phyloP scores from a whole-genome alignment of 2,329 filamentous ascomycete genomes.

The Clonostachys sp. region DNA sequence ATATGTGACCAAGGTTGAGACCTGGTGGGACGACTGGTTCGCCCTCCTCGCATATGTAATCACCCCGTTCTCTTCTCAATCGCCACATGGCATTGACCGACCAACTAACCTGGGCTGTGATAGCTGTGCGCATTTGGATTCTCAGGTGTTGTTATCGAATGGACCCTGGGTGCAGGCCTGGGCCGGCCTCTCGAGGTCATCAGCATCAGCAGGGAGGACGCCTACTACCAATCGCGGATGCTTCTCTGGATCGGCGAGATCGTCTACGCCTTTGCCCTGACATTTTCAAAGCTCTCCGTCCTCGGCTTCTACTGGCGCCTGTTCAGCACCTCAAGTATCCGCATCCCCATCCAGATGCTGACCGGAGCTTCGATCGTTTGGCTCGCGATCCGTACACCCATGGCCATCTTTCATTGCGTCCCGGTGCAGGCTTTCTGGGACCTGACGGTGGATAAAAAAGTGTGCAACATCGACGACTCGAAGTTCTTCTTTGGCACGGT shows the following conservation, averaged over 20 bases:
- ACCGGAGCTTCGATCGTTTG: constrained; percentile 12
- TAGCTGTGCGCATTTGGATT: neutral
- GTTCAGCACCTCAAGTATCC: constrained; percentile 13
- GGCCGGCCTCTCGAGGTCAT: neutral
- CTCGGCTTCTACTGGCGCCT: constrained; percentile 22
- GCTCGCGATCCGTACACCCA: constrained; percentile 18
- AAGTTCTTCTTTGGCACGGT: constrained; percentile 17
- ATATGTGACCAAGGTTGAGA: neutral
- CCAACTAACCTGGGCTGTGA: neutral
- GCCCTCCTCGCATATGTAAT: neutral
- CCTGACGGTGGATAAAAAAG: constrained; percentile 6
- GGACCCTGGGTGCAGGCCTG: constrained; percentile 4
- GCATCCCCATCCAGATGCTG: constrained; percentile 15
- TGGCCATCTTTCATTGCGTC: constrained; percentile 19
- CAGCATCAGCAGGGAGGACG: neutral
- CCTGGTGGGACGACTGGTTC: constrained; percentile 3
- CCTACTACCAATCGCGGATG: constrained; percentile 8
- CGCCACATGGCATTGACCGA: too few species aligned
- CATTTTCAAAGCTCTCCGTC: constrained; percentile 16
- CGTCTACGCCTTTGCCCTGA: constrained; percentile 16
- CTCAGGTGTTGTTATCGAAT: neutral
- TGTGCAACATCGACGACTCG: constrained; percentile 15
- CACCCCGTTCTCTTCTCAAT: neutral
- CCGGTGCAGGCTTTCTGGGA: constrained; percentile 23
- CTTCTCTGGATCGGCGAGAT: constrained; percentile 15